phyloP scores from a whole-genome alignment of 257 asterid genomes.

The Solanum rostratum region DNA sequence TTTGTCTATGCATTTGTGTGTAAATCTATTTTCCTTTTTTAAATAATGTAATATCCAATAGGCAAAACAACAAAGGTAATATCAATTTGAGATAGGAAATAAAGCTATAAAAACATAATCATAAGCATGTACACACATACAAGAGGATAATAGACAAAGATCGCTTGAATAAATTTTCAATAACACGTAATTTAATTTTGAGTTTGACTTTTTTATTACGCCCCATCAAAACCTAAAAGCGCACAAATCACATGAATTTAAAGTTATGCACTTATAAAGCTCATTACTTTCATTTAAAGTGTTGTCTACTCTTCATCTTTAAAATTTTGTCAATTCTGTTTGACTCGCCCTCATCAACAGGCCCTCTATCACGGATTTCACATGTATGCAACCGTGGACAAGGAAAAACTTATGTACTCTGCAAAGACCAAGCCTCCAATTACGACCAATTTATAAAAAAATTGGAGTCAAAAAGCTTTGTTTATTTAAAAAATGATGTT shows the following conservation, averaged over 20 bases:
- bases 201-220: neutral
- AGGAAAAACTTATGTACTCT: neutral
- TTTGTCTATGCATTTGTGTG: neutral
- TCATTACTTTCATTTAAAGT: neutral
- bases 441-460: neutral
- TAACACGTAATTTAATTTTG: too few relatives aligned
- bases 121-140: neutral
- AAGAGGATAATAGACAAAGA: neutral
- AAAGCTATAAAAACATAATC: neutral
- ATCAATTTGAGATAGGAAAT: neutral
- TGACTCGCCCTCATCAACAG: neutral
- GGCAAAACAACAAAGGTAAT: neutral
- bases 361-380: neutral
- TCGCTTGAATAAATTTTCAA: neutral
- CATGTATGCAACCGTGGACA: neutral
- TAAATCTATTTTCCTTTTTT: neutral
- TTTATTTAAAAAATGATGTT: neutral
- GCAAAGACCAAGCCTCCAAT: neutral
- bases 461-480: neutral
- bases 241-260: neutral
- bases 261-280: neutral
- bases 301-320: fast-evolving
- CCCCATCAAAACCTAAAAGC: neutral
- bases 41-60: neutral
- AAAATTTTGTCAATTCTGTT: neutral